phyloP scores from a whole-genome alignment of 2,329 filamentous ascomycete genomes.

The Aureobasidium sp. region DNA sequence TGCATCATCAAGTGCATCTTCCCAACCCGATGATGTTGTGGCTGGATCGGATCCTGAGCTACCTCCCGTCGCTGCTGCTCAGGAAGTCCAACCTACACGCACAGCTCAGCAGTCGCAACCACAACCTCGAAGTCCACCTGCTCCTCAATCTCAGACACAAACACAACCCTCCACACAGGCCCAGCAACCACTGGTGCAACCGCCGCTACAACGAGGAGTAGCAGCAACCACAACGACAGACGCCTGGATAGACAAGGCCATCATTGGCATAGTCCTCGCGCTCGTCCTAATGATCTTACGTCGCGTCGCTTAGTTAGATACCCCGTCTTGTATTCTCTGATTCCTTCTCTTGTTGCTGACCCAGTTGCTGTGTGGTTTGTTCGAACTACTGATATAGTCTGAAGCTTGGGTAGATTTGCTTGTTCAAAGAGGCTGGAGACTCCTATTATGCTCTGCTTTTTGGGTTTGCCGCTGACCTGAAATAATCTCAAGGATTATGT shows the following conservation, averaged over 20 bases:
- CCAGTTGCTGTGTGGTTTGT: too few relatives aligned
- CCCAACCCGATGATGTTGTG: not conserved
- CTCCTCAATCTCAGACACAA: not conserved
- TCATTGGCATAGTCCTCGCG: slow-evolving; percentile 61
- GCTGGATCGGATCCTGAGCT: not conserved
- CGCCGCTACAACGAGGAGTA: not conserved
- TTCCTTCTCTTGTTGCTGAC: too few relatives aligned
- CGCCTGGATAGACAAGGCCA: slow-evolving; percentile 73
- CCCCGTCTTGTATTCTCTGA: not conserved
- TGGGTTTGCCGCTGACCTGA: too few relatives aligned
- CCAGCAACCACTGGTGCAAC: not conserved
- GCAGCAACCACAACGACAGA: slow-evolving; percentile 1
- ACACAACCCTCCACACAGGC: not conserved
- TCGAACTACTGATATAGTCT: too few relatives aligned
- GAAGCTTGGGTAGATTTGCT: too few relatives aligned
- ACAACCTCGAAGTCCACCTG: slow-evolving; percentile 16
- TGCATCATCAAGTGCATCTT: slow-evolving; percentile 17
- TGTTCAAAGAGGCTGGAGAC: too few relatives aligned
- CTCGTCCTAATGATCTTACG: slow-evolving; percentile 60
- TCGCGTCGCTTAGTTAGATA: not conserved
- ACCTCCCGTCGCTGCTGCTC: not conserved
- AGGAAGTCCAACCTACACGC: slow-evolving; percentile 13
- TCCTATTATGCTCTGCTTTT: too few relatives aligned
- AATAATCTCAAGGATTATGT: too few relatives aligned
- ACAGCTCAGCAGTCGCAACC: slow-evolving; percentile 17